Evolutionary conservation across 371 early-diverging fungal species (phyloP), one percentile per base, ranked within the genome.

Genomic region (Nematocida parisii): DNA sequence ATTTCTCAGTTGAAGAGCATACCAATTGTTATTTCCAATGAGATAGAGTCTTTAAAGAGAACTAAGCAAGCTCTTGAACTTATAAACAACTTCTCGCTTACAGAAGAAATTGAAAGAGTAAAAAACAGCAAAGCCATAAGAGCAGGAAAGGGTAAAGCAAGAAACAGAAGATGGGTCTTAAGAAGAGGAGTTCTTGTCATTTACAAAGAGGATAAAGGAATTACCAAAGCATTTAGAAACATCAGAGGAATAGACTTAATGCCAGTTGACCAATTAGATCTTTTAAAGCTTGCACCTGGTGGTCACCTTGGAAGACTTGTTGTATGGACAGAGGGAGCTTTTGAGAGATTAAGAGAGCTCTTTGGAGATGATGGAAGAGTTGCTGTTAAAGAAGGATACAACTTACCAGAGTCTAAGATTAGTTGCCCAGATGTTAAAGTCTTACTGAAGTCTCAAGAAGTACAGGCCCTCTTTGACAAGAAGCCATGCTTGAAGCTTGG

Each of bases 241-340:
- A 91, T 99, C 87, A 94, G 95, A 82, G 99, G 99, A 89, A 93
- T 99, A 81, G 98, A 99, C 89, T 88, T 93, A 80, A 91, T 91
- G 83, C 73, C 73, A 66, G 96, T 99, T 66, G 89, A 91, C 85
- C 89, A 90, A 88, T 90, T 99, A 81, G 95, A 95, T 92, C 89
- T 99, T 87, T 90, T 96, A 85, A 93, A 95, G 89, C 91, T 99
- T 75, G 96, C 96, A 84, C 99, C 99, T 77, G 99, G 99, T 90
- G 97, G 97, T 87, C 95, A 96, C 90, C 89, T 95, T 83, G 99
- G 99, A 84, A 95, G 98, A 88, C 95, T 99, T 90, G 90, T 95
- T 89, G 93, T 99, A 91, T 99, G 99, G 99, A 95, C 96, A 86
- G 91, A 95, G 89, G 88, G 90, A 73, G 98, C 98, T 81, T 93